phyloP scores from a whole-genome alignment of 2,329 filamentous ascomycete species.

The Talaromyces funiculosus region DNA sequence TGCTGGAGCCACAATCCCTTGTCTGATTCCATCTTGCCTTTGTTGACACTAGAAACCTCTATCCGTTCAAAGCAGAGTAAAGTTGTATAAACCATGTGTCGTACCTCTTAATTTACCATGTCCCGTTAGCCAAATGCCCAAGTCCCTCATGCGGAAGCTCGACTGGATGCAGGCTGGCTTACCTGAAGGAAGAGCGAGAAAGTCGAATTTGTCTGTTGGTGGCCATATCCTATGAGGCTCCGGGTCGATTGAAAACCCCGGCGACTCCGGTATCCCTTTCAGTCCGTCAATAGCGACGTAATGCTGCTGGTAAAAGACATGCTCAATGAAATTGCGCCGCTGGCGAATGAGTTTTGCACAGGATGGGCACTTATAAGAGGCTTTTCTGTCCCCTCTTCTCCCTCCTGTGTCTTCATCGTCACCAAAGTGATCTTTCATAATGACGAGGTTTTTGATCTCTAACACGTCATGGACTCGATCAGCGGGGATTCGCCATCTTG shows the following conservation, averaged over 20 bases:
- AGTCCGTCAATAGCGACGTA: not conserved
- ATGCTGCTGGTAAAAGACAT: not conserved
- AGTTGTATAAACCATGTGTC: not conserved
- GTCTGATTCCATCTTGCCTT: not conserved
- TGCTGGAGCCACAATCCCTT: not conserved
- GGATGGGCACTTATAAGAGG: not conserved
- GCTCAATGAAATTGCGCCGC: not conserved
- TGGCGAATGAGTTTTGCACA: not conserved
- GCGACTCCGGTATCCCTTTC: not conserved
- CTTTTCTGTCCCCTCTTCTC: too few species aligned
- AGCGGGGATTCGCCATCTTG: not conserved
- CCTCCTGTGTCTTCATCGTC: too few species aligned
- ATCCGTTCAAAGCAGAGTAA: not conserved
- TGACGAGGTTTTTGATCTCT: not conserved
- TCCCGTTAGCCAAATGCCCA: not conserved
- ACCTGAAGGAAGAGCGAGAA: constrained; percentile 1
- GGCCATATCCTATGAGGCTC: not conserved
- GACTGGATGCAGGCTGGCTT: not conserved
- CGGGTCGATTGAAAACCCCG: not conserved
- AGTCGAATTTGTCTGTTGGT: not conserved
- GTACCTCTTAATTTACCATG: not conserved
- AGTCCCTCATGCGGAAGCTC: too few species aligned
- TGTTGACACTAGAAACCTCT: not conserved
- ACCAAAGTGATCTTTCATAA: not conserved
- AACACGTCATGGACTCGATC: constrained; percentile 1